phyloP scores from a whole-genome alignment of 2,329 filamentous ascomycete species.

The Hymenoscyphus albidus region DNA sequence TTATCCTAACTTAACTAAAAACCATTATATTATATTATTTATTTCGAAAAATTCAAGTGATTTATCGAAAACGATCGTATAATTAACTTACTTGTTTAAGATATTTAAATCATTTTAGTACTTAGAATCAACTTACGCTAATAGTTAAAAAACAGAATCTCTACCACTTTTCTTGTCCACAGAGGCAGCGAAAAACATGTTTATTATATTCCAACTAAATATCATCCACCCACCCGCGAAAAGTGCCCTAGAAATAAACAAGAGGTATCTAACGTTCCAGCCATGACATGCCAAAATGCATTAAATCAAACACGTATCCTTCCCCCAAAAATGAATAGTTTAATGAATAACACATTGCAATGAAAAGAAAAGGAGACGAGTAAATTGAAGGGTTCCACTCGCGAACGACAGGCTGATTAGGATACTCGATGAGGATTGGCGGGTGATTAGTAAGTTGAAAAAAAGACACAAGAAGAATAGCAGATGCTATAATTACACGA shows the following conservation, averaged over 20 bases:
- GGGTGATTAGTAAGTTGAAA: conserved; percentile 7
- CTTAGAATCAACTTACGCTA: too few relatives aligned
- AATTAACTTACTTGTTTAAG: too few relatives aligned
- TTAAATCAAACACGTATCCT: conserved; percentile 15
- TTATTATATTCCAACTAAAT: background rate
- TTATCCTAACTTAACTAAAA: too few relatives aligned
- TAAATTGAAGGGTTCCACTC: background rate
- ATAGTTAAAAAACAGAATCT: too few relatives aligned
- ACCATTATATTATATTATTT: too few relatives aligned
- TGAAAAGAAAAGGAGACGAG: conserved; percentile 5
- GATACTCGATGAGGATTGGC: conserved; percentile 13
- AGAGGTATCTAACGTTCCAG: conserved; percentile 15
- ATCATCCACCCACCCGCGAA: background rate
- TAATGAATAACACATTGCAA: conserved; percentile 13
- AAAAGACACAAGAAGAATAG: conserved; percentile 8
- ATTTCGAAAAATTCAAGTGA: too few relatives aligned
- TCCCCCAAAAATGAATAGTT: conserved; percentile 9
- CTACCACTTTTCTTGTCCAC: too few relatives aligned
- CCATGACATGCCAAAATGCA: conserved; percentile 26
- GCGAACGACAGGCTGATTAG: conserved; percentile 7
- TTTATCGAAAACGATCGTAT: too few relatives aligned
- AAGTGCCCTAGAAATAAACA: background rate
- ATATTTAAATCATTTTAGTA: too few relatives aligned
- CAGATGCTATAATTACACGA: conserved; percentile 28
- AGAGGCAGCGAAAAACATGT: background rate